phyloP scores from a whole-genome alignment of 352 stramenopile species.

The Phytopythium litorale region DNA sequence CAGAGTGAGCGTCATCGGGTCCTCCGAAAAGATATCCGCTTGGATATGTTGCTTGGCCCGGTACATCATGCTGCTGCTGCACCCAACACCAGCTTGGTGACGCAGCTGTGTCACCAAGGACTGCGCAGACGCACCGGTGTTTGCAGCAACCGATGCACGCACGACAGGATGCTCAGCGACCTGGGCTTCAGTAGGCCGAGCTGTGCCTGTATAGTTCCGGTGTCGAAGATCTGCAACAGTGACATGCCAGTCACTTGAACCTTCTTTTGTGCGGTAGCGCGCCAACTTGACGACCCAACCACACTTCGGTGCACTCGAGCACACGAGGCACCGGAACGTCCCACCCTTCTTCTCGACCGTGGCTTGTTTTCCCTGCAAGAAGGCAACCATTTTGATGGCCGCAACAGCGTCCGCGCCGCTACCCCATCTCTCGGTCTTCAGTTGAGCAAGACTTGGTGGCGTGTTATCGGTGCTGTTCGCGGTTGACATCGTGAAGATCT shows the following conservation, averaged over 20 bases:
- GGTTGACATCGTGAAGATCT: background rate
- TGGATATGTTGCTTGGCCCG: slow-evolving; percentile 2
- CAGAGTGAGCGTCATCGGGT: slow-evolving; percentile 1
- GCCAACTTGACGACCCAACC: slow-evolving; percentile 8
- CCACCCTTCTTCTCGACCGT: background rate
- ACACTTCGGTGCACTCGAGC: background rate
- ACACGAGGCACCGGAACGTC: slow-evolving; percentile 1
- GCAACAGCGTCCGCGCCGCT: background rate
- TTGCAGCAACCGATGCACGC: background rate
- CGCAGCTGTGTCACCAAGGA: slow-evolving; percentile 4
- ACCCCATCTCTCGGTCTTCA: background rate
- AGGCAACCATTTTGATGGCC: background rate
- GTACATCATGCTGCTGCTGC: slow-evolving; percentile 5
- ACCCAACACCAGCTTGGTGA: background rate
- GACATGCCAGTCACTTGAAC: slow-evolving; percentile 7
- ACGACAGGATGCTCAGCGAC: background rate
- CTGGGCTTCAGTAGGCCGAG: slow-evolving; percentile 2
- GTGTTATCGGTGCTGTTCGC: background rate
- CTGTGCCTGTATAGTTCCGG: slow-evolving; percentile 6
- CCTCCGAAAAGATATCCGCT: background rate
- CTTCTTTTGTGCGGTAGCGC: background rate
- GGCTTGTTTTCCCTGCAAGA: background rate
- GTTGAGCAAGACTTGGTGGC: slow-evolving; percentile 1
- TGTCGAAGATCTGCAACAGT: slow-evolving; percentile 2
- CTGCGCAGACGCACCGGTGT: background rate